Evolutionary conservation across 2,329 filamentous ascomycete species (phyloP).

Genomic region (Aspergillus viridinutans): DNA sequence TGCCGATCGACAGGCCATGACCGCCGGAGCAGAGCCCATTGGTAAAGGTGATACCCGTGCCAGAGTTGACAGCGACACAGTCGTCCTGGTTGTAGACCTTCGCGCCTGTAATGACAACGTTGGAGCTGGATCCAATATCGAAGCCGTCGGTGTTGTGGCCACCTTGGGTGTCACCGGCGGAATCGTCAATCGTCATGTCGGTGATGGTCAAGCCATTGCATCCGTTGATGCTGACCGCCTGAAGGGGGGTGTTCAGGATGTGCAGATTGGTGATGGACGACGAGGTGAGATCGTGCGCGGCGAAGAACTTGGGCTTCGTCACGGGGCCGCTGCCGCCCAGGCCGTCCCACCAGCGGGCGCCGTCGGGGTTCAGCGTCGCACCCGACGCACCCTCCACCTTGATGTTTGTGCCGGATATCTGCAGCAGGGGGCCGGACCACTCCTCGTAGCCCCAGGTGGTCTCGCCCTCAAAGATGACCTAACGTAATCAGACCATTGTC

Average conservation of each 20-base stretch:
- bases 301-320: constrained; percentile 64
- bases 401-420: constrained; percentile 55
- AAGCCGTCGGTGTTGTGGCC: constrained; percentile 57
- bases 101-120: constrained; percentile 51
- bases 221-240: constrained; percentile 37
- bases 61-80: constrained; percentile 57
- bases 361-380: constrained; percentile 53
- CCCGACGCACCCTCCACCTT: constrained; percentile 44
- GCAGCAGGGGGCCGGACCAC: constrained; percentile 62
- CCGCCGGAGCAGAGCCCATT: constrained; percentile 41
- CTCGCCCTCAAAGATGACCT: constrained; percentile 60
- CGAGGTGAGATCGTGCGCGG: constrained; percentile 32
- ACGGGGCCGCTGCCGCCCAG: constrained; percentile 58
- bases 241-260: constrained; percentile 33
- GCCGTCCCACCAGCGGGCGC: constrained; percentile 58
- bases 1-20: constrained; percentile 32
- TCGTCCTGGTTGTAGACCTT: constrained; percentile 60
- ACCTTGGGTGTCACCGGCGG: constrained; percentile 46
- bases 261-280: constrained; percentile 29
- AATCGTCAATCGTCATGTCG: constrained; percentile 55
- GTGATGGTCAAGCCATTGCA: constrained; percentile 49
- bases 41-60: constrained; percentile 45
- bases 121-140: constrained; percentile 49
- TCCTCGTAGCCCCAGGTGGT: constrained; percentile 65
- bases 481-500: background rate